Evolutionary conservation across 257 asterid genomes (phyloP).

Genomic region (Lavandula angustifolia): DNA sequence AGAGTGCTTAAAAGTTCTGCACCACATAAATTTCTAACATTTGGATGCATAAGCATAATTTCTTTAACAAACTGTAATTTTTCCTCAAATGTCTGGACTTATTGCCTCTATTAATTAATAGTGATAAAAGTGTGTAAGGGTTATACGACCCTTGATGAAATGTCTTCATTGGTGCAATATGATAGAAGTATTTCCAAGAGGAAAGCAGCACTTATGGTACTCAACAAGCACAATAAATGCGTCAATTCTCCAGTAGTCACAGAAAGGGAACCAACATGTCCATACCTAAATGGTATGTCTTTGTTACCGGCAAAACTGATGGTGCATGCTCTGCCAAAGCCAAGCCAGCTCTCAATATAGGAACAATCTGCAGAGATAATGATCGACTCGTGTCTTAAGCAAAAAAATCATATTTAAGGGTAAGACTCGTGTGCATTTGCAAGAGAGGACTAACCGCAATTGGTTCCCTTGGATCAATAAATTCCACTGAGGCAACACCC

Average conservation of each 20-base stretch:
- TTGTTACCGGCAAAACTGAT: constrained; percentile 79
- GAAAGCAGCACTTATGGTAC: constrained; percentile 1
- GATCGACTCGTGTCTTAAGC: constrained; percentile 12
- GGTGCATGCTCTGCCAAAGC: constrained; percentile 96
- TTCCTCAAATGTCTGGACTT: neutral
- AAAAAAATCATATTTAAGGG: neutral
- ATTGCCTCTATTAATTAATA: neutral
- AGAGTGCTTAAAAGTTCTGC: neutral
- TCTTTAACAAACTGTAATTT: constrained; percentile 1
- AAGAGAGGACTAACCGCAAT: constrained; percentile 61
- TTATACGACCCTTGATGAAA: neutral
- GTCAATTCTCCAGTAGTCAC: constrained; percentile 12
- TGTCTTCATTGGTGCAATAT: constrained; percentile 18
- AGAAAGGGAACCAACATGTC: constrained; percentile 23
- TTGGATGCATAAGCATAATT: neutral
- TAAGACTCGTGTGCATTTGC: too few species aligned
- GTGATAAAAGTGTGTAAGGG: neutral
- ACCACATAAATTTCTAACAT: neutral
- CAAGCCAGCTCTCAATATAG: constrained; percentile 98
- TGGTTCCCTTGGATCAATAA: constrained; percentile 96
- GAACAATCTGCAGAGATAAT: constrained; percentile 67
- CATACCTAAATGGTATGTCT: constrained; percentile 86
- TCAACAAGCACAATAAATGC: constrained; percentile 10
- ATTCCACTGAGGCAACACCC: constrained; percentile 89
- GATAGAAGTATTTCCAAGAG: constrained; percentile 14